Evolutionary conservation across 768 basidiomycete genomes (phyloP).

Genomic region (Calocybe gangraenosa): DNA sequence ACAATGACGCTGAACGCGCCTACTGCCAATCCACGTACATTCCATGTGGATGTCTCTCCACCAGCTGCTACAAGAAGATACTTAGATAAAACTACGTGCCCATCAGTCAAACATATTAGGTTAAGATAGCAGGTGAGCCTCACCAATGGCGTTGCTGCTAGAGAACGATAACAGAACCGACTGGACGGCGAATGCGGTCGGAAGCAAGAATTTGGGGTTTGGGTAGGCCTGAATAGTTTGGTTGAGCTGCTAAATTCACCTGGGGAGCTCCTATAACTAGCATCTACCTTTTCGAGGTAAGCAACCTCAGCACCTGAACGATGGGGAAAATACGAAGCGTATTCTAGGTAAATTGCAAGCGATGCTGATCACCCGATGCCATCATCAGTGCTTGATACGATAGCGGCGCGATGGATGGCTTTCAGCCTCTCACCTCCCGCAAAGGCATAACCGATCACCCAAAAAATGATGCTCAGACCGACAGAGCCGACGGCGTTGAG

Average conservation of each 20-base stretch:
- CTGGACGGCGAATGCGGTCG: conserved; percentile 39
- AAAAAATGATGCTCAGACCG: conserved; percentile 35
- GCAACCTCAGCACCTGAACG: conserved; percentile 48
- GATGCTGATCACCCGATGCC: conserved; percentile 19
- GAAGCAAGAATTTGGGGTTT: conserved; percentile 36
- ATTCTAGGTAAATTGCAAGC: conserved; percentile 39
- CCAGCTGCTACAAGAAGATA: conserved; percentile 32
- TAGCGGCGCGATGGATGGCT: neutral
- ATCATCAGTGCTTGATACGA: neutral
- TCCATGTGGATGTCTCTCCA: conserved; percentile 25
- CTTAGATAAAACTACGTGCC: conserved; percentile 27
- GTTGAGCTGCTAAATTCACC: neutral
- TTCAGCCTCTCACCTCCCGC: conserved; percentile 26
- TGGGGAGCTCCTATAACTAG: neutral
- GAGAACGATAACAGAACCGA: conserved; percentile 33
- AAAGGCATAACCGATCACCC: conserved; percentile 34
- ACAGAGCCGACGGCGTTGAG: conserved; percentile 33
- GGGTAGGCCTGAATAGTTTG: conserved; percentile 31
- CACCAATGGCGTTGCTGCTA: conserved; percentile 36
- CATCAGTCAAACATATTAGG: neutral
- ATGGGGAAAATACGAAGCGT: conserved; percentile 43
- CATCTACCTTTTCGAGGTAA: conserved; percentile 36
- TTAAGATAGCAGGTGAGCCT: neutral
- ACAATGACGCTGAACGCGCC: conserved; percentile 28
- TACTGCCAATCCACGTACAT: conserved; percentile 30